These are phyloP conservation scores for Epichloe typhina DNA, from an alignment of 2,329 filamentous ascomycete genomes.

Conservation along the genomic window DNA sequence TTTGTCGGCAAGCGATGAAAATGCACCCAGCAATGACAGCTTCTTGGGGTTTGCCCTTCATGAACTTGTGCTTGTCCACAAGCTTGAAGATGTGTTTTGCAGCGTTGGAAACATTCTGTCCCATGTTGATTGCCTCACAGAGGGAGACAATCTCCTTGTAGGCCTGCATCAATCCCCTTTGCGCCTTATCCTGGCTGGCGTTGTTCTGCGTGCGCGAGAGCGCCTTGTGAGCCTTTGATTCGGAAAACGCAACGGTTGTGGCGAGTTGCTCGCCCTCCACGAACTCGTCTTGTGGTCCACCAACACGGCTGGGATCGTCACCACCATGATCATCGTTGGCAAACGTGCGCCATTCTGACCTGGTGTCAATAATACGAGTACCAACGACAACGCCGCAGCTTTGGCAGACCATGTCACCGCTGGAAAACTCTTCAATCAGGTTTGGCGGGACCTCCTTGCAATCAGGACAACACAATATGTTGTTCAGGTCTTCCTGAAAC, in stretches of 20 bases:
- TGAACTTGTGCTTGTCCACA: slow-evolving; percentile 79
- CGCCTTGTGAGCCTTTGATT: slow-evolving; percentile 57
- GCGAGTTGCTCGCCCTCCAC: slow-evolving; percentile 82
- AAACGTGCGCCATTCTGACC: slow-evolving; percentile 97
- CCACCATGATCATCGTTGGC: slow-evolving; percentile 95
- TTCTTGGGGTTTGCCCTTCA: slow-evolving; percentile 92
- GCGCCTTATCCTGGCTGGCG: slow-evolving; percentile 70
- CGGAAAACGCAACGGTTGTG: slow-evolving; percentile 75
- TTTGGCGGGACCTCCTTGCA: slow-evolving; percentile 89
- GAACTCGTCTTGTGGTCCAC: slow-evolving; percentile 81
- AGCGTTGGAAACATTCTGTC: slow-evolving; percentile 69
- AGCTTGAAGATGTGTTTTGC: slow-evolving; percentile 95
- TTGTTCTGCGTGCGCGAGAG: slow-evolving; percentile 78
- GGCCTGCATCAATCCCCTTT: slow-evolving; percentile 69
- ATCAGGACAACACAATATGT: slow-evolving; percentile 75
- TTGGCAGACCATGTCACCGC: slow-evolving; percentile 82
- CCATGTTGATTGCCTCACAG: slow-evolving; percentile 74
- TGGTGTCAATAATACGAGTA: slow-evolving; percentile 84
- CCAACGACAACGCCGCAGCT: slow-evolving; percentile 85
- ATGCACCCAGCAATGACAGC: slow-evolving; percentile 92
- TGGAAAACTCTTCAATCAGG: slow-evolving; percentile 82
- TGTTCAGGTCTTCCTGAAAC: slow-evolving; percentile 68
- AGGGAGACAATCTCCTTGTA: slow-evolving; percentile 84
- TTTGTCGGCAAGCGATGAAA: slow-evolving; percentile 92
- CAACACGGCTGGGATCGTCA: slow-evolving; percentile 95